Evolutionary conservation across 768 basidiomycete genomes (phyloP).

Genomic region (Neoboletus brunneissimus): DNA sequence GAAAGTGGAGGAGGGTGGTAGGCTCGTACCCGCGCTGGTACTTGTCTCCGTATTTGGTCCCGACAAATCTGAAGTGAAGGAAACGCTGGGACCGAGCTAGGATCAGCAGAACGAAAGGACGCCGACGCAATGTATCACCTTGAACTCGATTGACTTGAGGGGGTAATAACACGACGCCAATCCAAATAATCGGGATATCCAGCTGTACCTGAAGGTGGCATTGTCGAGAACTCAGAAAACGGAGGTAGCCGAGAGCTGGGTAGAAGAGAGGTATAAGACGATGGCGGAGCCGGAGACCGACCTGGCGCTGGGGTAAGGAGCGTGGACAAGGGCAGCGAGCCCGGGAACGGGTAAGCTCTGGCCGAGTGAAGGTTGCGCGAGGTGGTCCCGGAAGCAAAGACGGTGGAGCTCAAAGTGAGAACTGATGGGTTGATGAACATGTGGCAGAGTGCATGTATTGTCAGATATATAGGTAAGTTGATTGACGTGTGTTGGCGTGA

Average conservation of each 20-base stretch:
- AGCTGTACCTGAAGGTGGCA: neutral
- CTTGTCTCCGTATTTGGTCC: slow-evolving; percentile 1
- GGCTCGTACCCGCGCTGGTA: slow-evolving; percentile 21
- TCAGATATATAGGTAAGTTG: slow-evolving; percentile 16
- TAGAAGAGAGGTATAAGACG: neutral
- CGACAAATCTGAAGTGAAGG: neutral
- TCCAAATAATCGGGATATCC: neutral
- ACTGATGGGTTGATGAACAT: slow-evolving; percentile 26
- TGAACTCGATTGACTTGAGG: neutral
- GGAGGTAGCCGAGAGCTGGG: neutral
- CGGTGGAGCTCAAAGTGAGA: slow-evolving; percentile 15
- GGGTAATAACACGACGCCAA: neutral
- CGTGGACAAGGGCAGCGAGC: slow-evolving; percentile 20
- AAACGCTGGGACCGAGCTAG: neutral
- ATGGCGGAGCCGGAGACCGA: slow-evolving; percentile 6
- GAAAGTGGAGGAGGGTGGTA: slow-evolving; percentile 2
- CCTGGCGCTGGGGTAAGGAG: slow-evolving; percentile 1
- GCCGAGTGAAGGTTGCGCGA: slow-evolving; percentile 5
- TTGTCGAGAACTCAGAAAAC: neutral
- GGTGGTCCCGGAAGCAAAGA: slow-evolving; percentile 6
- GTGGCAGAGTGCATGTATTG: slow-evolving; percentile 29
- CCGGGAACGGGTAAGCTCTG: slow-evolving; percentile 14
- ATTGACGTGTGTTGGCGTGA: slow-evolving; percentile 20
- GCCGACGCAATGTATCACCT: slow-evolving; percentile 9
- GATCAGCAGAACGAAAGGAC: slow-evolving; percentile 3